Evolutionary conservation across 2,329 filamentous ascomycete genomes (phyloP), one percentile per base, ranked within the genome.

Genomic region (Zymoseptoria pseudotritici): DNA sequence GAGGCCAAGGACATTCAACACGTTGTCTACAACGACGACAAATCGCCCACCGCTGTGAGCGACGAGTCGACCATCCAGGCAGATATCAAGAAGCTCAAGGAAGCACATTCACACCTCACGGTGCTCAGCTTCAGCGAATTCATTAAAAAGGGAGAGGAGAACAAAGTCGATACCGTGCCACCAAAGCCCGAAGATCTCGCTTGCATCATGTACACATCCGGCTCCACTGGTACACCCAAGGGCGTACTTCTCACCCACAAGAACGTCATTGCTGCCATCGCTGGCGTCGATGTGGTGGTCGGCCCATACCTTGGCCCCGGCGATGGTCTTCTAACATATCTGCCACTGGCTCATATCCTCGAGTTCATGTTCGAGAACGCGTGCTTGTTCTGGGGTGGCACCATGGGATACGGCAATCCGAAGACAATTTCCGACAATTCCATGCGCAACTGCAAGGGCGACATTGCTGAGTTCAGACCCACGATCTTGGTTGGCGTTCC

Each of bases 321-420:
- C 53, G 94, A 99, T 68, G 83, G 83, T 53, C 81, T 97, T 51
- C 83, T 99, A 53, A 91, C 92, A 21, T 99, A 97, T 75, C 84
- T 99, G 13, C 94, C 94, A 1, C 86, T 96, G 57, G 92, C 94
- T 2, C 94, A 99, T 73, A 97, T 97, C 70, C 86, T 99, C 69
- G 94, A 99, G 76, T 94, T 96, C 75, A 89, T 93, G 61, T 90
- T 99, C 66, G 94, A 99, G 77, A 97, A 96, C 74, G 80, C 93
- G 7, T 90, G 89, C 60, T 77, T 99, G 62, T 94, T 87, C 77
- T 90, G 93, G 80, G 94, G 94, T 67, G 92, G 88, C 67, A 92
- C 89, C 31, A 86, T 99, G 79, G 94, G 94, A 60, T 97, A 97
- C 74, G 94, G 93, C 62, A 93, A 90, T 73, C 88, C 91, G 19